Evolutionary conservation across 2,329 filamentous ascomycete species (phyloP).

Genomic region (Aspergillus calidoustus): DNA sequence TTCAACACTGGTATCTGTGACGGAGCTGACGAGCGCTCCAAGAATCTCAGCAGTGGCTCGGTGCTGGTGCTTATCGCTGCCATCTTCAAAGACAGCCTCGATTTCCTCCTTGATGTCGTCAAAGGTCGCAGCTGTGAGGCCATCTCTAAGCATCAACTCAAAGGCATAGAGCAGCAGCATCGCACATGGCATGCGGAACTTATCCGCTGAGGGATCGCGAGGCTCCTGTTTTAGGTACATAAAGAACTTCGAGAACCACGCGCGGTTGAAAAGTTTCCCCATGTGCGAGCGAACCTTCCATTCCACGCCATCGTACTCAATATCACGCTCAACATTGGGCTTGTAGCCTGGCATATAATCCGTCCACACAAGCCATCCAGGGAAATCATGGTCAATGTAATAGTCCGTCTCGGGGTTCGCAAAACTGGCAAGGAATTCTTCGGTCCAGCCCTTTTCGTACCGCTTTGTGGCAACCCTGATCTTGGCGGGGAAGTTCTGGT

Average conservation of each 20-base stretch:
- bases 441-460: slow-evolving; percentile 79
- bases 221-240: slow-evolving; percentile 96
- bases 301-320: slow-evolving; percentile 84
- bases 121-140: slow-evolving; percentile 75
- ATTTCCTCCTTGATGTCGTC: slow-evolving; percentile 86
- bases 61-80: slow-evolving; percentile 96
- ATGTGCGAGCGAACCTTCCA: slow-evolving; percentile 75
- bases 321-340: slow-evolving; percentile 65
- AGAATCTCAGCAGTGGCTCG: slow-evolving; percentile 93
- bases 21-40: slow-evolving; percentile 79
- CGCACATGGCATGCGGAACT: slow-evolving; percentile 87
- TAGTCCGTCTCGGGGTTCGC: slow-evolving; percentile 78
- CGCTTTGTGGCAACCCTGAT: slow-evolving; percentile 72
- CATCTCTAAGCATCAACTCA: slow-evolving; percentile 79
- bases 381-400: slow-evolving; percentile 88
- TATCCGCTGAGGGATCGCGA: slow-evolving; percentile 76
- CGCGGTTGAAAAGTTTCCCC: slow-evolving; percentile 75
- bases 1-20: slow-evolving; percentile 75
- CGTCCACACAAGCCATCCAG: slow-evolving; percentile 96
- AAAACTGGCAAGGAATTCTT: slow-evolving; percentile 77
- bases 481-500: slow-evolving; percentile 77
- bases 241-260: slow-evolving; percentile 89
- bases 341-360: slow-evolving; percentile 81
- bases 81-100: slow-evolving; percentile 80
- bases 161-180: slow-evolving; percentile 89